Percentiles rank a stretch among this genome's conserved stretches.
Evolutionary conservation across 805 yeast species (phyloP).

Genomic region (Cyberlindnera misumaiensis): DNA sequence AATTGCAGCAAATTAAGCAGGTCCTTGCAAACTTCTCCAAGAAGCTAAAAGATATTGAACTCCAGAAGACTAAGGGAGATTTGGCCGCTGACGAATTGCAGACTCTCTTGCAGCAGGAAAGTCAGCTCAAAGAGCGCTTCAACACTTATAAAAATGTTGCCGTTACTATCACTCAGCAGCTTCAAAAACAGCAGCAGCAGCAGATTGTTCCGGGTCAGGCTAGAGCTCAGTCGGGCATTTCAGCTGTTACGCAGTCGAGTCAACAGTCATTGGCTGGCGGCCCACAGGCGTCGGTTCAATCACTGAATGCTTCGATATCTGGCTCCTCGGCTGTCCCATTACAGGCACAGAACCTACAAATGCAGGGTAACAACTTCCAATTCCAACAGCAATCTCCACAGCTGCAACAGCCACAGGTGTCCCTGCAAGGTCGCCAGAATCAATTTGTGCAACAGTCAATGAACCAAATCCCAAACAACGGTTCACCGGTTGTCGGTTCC

Average conservation of each 20-base stretch:
- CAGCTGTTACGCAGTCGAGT: no score
- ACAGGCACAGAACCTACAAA: not conserved
- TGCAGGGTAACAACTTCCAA: conserved; percentile 5
- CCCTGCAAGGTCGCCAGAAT: conserved; percentile 10
- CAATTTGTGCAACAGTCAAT: conserved; percentile 13
- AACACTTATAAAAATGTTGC: conserved; percentile 45
- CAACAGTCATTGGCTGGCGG: not conserved
- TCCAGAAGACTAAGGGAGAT: conserved; percentile 37
- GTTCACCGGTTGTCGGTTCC: not conserved
- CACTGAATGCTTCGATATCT: not conserved
- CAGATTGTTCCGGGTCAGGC: conserved; percentile 2
- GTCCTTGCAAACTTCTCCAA: conserved; percentile 43
- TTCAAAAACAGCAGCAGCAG: conserved; percentile 11
- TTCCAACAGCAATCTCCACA: conserved; percentile 21
- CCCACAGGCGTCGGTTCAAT: not conserved
- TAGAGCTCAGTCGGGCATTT: conserved; percentile 1
- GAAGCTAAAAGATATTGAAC: conserved; percentile 44
- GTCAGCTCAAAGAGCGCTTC: conserved; percentile 38
- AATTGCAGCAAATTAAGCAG: conserved; percentile 37
- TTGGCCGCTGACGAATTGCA: conserved; percentile 39
- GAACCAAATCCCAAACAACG: not conserved
- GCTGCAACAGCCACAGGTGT: conserved; percentile 16
- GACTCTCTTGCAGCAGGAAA: conserved; percentile 42
- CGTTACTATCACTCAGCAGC: conserved; percentile 10
- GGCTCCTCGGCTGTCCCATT: not conserved